Percentiles rank a stretch among this genome's conserved stretches.
These are phyloP conservation scores for Chalciporus sp. DNA, from an alignment of 1,284 basidiomycete genomes.

Conservation along the genomic window DNA sequence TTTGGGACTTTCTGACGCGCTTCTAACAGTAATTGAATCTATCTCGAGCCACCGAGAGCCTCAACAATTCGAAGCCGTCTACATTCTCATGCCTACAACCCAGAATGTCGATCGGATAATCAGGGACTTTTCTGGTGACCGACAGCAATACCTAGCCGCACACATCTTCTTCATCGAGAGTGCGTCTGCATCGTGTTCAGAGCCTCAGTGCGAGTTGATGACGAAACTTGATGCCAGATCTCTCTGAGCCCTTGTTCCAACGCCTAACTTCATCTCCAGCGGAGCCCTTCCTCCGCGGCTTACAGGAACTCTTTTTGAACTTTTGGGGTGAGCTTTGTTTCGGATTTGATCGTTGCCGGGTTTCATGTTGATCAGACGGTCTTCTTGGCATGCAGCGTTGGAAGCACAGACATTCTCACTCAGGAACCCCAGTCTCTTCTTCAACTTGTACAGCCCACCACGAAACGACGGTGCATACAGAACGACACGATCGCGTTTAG, in stretches of 20 bases:
- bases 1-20: constrained; percentile 7
- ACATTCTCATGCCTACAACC: constrained; percentile 92
- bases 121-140: constrained; percentile 72
- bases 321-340: constrained; percentile 68
- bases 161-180: constrained; percentile 97
- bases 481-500: constrained; percentile 65
- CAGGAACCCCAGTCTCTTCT: constrained; percentile 78
- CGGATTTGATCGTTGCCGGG: background rate
- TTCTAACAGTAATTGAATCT: constrained; percentile 69
- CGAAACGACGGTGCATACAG: constrained; percentile 64
- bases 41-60: constrained; percentile 75
- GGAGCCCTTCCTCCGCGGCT: constrained; percentile 66
- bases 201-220: constrained; percentile 1
- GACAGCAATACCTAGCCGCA: constrained; percentile 82
- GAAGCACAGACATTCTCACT: constrained; percentile 86
- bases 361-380: constrained; percentile 14
- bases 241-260: constrained; percentile 76
- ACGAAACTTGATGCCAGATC: constrained; percentile 43
- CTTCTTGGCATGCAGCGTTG: constrained; percentile 52
- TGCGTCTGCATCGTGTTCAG: constrained; percentile 32
- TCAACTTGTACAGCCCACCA: constrained; percentile 84
- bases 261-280: constrained; percentile 72
- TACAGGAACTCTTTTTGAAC: constrained; percentile 88
- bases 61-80: constrained; percentile 88
- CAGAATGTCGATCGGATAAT: constrained; percentile 94